A percentile compares a stretch with the other conserved stretches of the same genome.
These are phyloP conservation scores for Kondoa malvinella DNA, from an alignment of 768 basidiomycete genomes.

Conservation along the genomic window DNA sequence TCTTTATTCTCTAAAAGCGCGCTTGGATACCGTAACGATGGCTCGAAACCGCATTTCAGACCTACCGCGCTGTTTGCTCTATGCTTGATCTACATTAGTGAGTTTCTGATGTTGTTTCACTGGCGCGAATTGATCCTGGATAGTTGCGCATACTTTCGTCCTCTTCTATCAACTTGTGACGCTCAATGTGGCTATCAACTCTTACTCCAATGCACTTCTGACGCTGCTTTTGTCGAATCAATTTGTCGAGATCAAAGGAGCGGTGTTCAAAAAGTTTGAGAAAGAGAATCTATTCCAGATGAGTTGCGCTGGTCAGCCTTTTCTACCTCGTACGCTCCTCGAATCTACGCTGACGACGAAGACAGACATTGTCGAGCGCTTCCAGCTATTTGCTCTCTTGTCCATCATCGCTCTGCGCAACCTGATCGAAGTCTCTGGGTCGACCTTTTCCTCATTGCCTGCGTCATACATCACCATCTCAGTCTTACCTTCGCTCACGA, in stretches of 20 bases:
- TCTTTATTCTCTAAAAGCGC: slow-evolving; percentile 89
- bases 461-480: slow-evolving; percentile 32
- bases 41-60: slow-evolving; percentile 45
- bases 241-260: slow-evolving; percentile 98
- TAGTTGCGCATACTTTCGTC: slow-evolving; percentile 81
- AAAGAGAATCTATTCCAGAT: slow-evolving; percentile 98
- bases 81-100: slow-evolving; percentile 66
- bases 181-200: slow-evolving; percentile 93
- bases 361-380: slow-evolving; percentile 90
- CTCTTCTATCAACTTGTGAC: slow-evolving; percentile 91
- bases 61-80: slow-evolving; percentile 71
- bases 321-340: neutral
- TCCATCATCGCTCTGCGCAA: slow-evolving; percentile 81
- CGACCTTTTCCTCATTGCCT: slow-evolving; percentile 59
- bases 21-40: slow-evolving; percentile 43
- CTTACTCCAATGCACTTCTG: slow-evolving; percentile 85
- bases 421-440: slow-evolving; percentile 79
- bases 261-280: slow-evolving; percentile 98
- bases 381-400: slow-evolving; percentile 80
- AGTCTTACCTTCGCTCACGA: slow-evolving; percentile 24
- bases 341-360: slow-evolving; percentile 1
- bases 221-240: slow-evolving; percentile 92
- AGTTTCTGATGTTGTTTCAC: slow-evolving; percentile 25
- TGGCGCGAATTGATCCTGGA: slow-evolving; percentile 1
- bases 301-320: slow-evolving; percentile 66